phyloP scores from a whole-genome alignment of 164 flowering plant genomes.

The Echeveria elegans region DNA sequence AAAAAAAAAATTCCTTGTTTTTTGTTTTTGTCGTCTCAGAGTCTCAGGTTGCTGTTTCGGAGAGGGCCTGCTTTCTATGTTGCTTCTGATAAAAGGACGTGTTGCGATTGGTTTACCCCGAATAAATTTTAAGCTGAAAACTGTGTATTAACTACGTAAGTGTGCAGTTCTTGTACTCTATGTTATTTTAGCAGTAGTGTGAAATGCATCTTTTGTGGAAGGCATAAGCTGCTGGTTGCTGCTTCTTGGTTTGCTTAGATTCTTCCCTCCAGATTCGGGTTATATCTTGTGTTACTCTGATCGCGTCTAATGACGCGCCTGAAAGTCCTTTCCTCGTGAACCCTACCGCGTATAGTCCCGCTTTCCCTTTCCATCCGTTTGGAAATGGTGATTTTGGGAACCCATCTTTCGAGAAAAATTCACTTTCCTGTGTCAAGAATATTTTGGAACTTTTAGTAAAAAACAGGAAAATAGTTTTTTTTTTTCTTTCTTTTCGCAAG shows the following conservation, averaged over 20 bases:
- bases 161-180: not conserved
- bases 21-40: constrained; percentile 4
- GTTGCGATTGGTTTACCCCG: not conserved
- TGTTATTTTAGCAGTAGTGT: constrained; percentile 21
- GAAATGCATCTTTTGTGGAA: constrained; percentile 50
- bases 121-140: no score
- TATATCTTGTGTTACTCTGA: constrained; percentile 42
- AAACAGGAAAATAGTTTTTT: not conserved
- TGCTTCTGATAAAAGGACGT: no score
- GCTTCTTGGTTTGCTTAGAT: constrained; percentile 28
- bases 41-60: constrained; percentile 29
- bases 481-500: no score
- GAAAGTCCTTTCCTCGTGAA: constrained; percentile 65
- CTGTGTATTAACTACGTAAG: not conserved
- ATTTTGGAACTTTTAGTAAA: not conserved
- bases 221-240: constrained; percentile 16
- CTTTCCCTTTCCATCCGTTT: constrained; percentile 51
- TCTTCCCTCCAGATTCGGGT: constrained; percentile 45
- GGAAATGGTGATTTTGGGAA: constrained; percentile 49
- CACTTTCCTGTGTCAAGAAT: constrained; percentile 32
- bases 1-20: constrained; percentile 23
- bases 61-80: constrained; percentile 50
- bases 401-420: constrained; percentile 48
- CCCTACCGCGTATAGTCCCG: constrained; percentile 58
- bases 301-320: constrained; percentile 48